A percentile compares a stretch with the other conserved stretches of the same genome.
phyloP scores from a whole-genome alignment of 2,329 filamentous ascomycete genomes.

The Neofusicoccum kwambonambiense region DNA sequence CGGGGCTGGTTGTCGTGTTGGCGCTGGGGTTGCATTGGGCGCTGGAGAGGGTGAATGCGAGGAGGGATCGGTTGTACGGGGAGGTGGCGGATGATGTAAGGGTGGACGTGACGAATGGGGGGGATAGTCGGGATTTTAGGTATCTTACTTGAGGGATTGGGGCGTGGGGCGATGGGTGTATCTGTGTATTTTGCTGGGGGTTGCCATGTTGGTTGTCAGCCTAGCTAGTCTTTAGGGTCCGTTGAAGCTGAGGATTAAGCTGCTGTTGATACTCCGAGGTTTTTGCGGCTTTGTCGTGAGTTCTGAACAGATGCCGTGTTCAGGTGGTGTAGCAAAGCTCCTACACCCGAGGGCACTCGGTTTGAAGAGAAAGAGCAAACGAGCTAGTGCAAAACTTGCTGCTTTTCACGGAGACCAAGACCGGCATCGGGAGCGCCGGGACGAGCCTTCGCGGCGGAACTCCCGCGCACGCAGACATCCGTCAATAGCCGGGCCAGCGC shows the following conservation, averaged over 20 bases:
- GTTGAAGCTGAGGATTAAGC: too few species aligned
- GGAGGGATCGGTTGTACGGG: slow-evolving; percentile 1
- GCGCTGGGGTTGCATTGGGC: slow-evolving; percentile 71
- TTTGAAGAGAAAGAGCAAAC: too few species aligned
- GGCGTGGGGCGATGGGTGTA: neutral
- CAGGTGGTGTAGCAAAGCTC: too few species aligned
- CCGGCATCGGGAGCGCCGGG: neutral
- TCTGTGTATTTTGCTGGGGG: neutral
- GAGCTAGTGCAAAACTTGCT: too few species aligned
- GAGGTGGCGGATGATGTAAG: neutral
- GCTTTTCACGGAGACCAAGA: neutral
- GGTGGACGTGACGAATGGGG: slow-evolving; percentile 2
- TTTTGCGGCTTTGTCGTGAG: too few species aligned
- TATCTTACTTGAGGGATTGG: neutral
- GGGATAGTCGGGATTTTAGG: slow-evolving; percentile 1
- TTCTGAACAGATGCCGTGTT: too few species aligned
- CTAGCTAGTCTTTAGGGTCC: too few species aligned
- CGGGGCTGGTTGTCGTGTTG: slow-evolving; percentile 71
- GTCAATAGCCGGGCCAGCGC: slow-evolving; percentile 3
- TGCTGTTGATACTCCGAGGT: too few species aligned
- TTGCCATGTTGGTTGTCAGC: neutral
- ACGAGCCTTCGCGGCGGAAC: neutral
- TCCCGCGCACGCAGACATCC: neutral
- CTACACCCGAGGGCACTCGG: too few species aligned
- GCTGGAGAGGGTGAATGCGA: neutral